Base-by-base conservation (phyloP, 306 rosid genomes). In the Pyrus bretschneideri region DNA sequence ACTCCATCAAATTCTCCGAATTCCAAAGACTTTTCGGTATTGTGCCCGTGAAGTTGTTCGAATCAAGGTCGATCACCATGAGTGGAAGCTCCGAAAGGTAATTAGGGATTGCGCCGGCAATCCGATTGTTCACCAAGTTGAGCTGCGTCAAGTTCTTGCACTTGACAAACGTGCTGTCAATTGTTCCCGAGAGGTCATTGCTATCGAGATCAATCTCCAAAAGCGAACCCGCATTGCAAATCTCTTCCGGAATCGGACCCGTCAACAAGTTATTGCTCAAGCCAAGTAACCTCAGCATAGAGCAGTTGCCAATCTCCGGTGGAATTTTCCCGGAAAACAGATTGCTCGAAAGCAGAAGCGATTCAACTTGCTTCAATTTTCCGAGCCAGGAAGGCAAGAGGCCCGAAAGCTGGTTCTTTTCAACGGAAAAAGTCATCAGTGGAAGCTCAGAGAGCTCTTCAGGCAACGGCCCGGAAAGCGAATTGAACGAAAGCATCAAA, bases 311-410 rank as follows among this genome's bases (percentile, higher is more conserved):
- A 77, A 96, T 92, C 82, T 92, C 88, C 46, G 88, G 86, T 21
- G 99, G 99, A 76, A 96, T 93, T 72, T 31, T 51, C 67, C 97
- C 98, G 0, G 88, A 87, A 76, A 96, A 91, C 19, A 27, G 78
- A 80, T 96, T 96, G 11, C 82, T 80, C 1, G 96, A 90, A 9
- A 96, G 91, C 83, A 91, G 79, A 19, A 96, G 79, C 6, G 94
- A 80, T 11, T 81, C 81, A 12, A 88, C 81, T 65, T 59, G 76
- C 27, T 61, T 79, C 98, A 96, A 96, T 35, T 83, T 89, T 11
- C 98, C 98, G 22, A 96, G 82, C 99, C 99, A 96, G 73, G 88
- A 66, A 70, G 99, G 98, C 82, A 96, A 73, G 57, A 83, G 49
- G 31, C 99, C 99, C 19, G 90, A 90, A 70, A 96, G 90, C 83